Base-by-base conservation (phyloP, 805 yeast genomes). In the Helenozyma baotianmanensis region DNA sequence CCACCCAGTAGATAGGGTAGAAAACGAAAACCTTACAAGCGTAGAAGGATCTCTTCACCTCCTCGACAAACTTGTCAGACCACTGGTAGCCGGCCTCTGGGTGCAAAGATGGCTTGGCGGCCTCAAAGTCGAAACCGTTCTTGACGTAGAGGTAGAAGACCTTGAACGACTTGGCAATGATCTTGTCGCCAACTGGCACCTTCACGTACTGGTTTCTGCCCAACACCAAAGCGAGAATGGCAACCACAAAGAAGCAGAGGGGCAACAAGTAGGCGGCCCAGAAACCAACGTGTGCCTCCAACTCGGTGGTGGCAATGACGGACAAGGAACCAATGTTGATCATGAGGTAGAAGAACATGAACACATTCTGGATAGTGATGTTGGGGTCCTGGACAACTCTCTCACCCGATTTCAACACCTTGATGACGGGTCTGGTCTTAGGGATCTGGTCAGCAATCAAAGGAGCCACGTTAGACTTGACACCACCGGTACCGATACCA, bases 401-500 rank as follows among this genome's bases (percentile, higher is more conserved):
- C 49, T 62, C 68, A 38, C 71, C 71, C 14, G 51, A 42, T 40
- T 62, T 61, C 50, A 61, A 55, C 12, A 59, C 58, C 43, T 52
- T 61, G 39, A 64, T 60, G 21, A 52, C 36, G 14, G 71, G 70
- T 40, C 53, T 53, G 25, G 62, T 61, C 40, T 62, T 63, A 35
- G 68, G 70, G 39, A 64, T 51, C 34, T 54, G 56, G 39, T 50
- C 84, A 29, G 87, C 89, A 53, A 84, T 77, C 53, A 84, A 67
- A 13, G 83, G 82, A 4, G 87, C 75, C 19, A 83, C 77, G 48
- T 83, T 82, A 25, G 88, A 70, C 56, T 84, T 84, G 53, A 84
- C 84, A 47, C 87, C 81, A 51, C 92, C 92, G 21, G 92, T 80
- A 25, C 87, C 90, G 24, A 81, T 47, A 45, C 90, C 90, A 48